Conservation (phyloP, 305 asterid genomes). For the Fraxinus velutina region DNA sequence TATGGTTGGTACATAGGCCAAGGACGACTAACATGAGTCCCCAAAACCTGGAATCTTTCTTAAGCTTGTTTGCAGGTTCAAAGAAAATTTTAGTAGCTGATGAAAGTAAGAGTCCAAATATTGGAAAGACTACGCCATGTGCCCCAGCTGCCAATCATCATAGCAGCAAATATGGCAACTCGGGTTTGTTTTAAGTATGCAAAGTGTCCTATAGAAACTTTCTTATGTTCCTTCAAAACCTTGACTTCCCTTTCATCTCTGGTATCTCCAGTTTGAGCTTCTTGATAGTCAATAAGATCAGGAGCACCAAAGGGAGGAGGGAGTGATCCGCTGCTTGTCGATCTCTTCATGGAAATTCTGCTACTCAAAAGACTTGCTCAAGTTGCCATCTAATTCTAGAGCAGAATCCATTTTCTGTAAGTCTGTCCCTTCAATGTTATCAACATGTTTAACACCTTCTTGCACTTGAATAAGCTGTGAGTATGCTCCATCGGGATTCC, state of each 20-base stretch:
- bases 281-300: slow-evolving; percentile 33
- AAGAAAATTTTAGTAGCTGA: slow-evolving; percentile 55
- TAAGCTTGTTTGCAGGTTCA: slow-evolving; percentile 47
- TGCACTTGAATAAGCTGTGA: slow-evolving; percentile 44
- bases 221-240: slow-evolving; percentile 27
- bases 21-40: slow-evolving; percentile 46
- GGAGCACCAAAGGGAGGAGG: slow-evolving; percentile 36
- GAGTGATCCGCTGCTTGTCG: slow-evolving; percentile 51
- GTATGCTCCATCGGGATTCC: slow-evolving; percentile 43
- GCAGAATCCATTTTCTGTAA: background rate
- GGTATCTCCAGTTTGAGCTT: slow-evolving; percentile 27
- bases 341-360: slow-evolving; percentile 40
- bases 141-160: slow-evolving; percentile 55
- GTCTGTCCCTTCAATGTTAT: background rate
- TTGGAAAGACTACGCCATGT: slow-evolving; percentile 55
- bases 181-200: slow-evolving; percentile 55
- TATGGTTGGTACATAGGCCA: slow-evolving; percentile 25
- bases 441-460: slow-evolving; percentile 33
- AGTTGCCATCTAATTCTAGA: slow-evolving; percentile 32
- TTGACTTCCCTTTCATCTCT: slow-evolving; percentile 21
- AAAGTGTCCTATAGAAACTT: slow-evolving; percentile 48
- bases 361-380: slow-evolving; percentile 47
- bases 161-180: slow-evolving; percentile 43
- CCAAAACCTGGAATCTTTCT: slow-evolving; percentile 56
- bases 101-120: slow-evolving; percentile 68